phyloP scores from a whole-genome alignment of 192 early-diverging fungal species.

The Coemansia asiatica region DNA sequence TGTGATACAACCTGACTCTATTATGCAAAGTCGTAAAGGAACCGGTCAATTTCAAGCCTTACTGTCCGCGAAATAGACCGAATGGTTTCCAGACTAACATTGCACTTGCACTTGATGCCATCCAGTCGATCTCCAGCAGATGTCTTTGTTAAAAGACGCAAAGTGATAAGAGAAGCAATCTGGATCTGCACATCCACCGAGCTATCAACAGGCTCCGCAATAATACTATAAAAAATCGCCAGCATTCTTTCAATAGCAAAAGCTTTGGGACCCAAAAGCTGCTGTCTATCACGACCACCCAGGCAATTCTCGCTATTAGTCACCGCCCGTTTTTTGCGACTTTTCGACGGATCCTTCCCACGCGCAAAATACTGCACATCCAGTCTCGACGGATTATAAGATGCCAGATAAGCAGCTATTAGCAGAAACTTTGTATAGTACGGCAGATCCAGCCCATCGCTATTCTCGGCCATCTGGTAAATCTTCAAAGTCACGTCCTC shows the following conservation, averaged over 20 bases:
- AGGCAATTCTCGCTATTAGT: slow-evolving; percentile 42
- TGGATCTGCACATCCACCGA: slow-evolving; percentile 68
- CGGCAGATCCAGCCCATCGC: slow-evolving; percentile 71
- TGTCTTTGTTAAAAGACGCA: slow-evolving; percentile 73
- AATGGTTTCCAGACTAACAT: slow-evolving; percentile 80
- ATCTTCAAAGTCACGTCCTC: slow-evolving; percentile 45
- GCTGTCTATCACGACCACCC: slow-evolving; percentile 68
- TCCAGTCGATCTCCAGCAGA: slow-evolving; percentile 77
- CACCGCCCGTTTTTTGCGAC: slow-evolving; percentile 38
- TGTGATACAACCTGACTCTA: too few relatives aligned
- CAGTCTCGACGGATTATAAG: slow-evolving; percentile 85
- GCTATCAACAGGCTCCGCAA: slow-evolving; percentile 69
- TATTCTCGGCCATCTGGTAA: slow-evolving; percentile 45
- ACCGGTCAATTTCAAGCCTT: slow-evolving; percentile 84
- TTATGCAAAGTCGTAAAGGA: slow-evolving; percentile 65
- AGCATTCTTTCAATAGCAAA: slow-evolving; percentile 96
- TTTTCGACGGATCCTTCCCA: slow-evolving; percentile 30
- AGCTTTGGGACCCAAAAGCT: slow-evolving; percentile 84
- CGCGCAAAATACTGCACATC: slow-evolving; percentile 88
- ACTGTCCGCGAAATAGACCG: slow-evolving; percentile 70
- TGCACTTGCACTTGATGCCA: slow-evolving; percentile 83
- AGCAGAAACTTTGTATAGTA: slow-evolving; percentile 89
- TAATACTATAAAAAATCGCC: slow-evolving; percentile 93
- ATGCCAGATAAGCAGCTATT: slow-evolving; percentile 87
- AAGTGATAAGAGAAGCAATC: slow-evolving; percentile 80